phyloP scores from a whole-genome alignment of 768 basidiomycete genomes.

The Pisolithus sp. region DNA sequence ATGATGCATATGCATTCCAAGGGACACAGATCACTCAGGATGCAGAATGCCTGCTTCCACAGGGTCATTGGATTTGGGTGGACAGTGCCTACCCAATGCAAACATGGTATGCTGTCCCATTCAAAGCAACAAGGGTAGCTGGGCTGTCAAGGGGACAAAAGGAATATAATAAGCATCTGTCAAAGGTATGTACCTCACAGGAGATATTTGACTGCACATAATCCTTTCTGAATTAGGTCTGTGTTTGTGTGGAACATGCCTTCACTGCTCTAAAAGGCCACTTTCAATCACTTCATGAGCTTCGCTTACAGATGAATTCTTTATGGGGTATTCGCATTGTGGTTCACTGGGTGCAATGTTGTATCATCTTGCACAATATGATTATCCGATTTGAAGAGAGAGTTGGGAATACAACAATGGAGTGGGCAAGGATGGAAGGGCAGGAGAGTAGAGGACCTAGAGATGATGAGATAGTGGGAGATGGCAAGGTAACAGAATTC shows the following conservation, averaged over 20 bases:
- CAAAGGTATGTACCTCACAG: constrained; percentile 4
- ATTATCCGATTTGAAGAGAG: not conserved
- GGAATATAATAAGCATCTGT: constrained; percentile 1
- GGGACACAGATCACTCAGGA: not conserved
- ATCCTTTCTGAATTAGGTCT: not conserved
- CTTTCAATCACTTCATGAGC: constrained; percentile 1
- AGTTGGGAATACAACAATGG: not conserved
- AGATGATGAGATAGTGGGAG: not conserved
- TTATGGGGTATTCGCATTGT: not conserved
- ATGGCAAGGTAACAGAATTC: not conserved
- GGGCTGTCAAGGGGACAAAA: constrained; percentile 1
- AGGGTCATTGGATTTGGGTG: constrained; percentile 8
- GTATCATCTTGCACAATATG: constrained; percentile 5
- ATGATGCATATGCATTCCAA: constrained; percentile 6
- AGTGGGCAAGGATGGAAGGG: not conserved
- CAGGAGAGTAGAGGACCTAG: not conserved
- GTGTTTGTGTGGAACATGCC: not conserved
- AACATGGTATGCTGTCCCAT: constrained; percentile 3
- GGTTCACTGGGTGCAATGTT: constrained; percentile 1
- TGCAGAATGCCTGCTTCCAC: not conserved
- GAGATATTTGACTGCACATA: not conserved
- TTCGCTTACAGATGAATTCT: not conserved
- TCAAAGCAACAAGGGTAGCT: not conserved
- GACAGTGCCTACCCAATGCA: constrained; percentile 9
- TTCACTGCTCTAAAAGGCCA: constrained; percentile 2